Base-by-base conservation (phyloP, 495 filamentous ascomycete genomes). In the Oidiodendron maius region DNA sequence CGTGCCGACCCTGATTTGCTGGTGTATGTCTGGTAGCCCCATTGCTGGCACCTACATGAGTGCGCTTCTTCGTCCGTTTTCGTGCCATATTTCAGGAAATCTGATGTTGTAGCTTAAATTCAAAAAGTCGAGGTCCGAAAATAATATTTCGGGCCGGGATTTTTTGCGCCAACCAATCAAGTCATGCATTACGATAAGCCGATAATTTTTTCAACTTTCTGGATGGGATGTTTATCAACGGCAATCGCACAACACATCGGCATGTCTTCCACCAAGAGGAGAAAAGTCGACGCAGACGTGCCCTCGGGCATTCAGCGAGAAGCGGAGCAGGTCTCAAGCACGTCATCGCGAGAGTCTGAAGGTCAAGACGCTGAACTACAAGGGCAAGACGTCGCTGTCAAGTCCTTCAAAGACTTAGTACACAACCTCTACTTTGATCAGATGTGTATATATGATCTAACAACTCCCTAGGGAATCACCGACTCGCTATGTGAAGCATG, bases 401-500 rank as follows among this genome's bases (percentile, higher is more conserved):
- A 88, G 64, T 78, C 82, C 0, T 97, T 97, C 64, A 77, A 80
- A 54, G 89, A 96, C 28, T 64, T 97, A 28, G 74, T 77, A 57
- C 17, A 65, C 20, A 23, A 16, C 38, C 10, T 46, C 25, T 35
- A 24, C 12, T 21, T 13, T n/a, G n/a, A n/a, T n/a, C 16, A 21
- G 11, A 3, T n/a, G 43, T 40, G 25, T 23, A 18, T 3, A 17
- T 24, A 4, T 2, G 13, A 21, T 40, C 52, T 55, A 26, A 47
- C 55, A 38, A 4, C 1, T 32, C n/a, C 13, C 25, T n/a, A 72
- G 65, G 91, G 93, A 15, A 75, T 98, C 37, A 90, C 94, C 57
- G 86, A 91, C 34, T 76, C 83, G 6, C 75, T 98, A 52, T 91
- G 86, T 59, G 89, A 96, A 48, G 89, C 91, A 3, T 98, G 93